A percentile compares a stretch with the other conserved stretches of the same genome.
These are phyloP conservation scores for Pharus latifolius DNA, from an alignment of 176 grass and related monocot species.

Conservation along the genomic window DNA sequence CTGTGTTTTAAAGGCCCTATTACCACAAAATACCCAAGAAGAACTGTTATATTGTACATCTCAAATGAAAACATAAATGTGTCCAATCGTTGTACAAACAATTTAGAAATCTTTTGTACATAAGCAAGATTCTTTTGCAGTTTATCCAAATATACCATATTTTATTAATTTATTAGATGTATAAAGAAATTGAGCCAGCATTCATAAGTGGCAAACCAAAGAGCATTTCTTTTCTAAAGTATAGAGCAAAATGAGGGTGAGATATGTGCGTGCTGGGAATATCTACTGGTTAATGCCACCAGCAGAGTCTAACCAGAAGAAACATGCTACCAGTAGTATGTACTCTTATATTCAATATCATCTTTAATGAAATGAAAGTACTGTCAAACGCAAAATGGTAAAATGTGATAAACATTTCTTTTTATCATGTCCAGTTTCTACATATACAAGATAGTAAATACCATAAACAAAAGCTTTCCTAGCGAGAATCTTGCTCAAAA, in stretches of 20 bases:
- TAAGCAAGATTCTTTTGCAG: not conserved
- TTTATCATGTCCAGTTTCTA: not conserved
- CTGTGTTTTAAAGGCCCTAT: not conserved
- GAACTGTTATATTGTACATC: not conserved
- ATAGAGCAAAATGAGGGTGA: not conserved
- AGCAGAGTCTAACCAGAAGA: not conserved
- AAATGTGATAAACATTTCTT: not conserved
- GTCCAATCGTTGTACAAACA: not conserved
- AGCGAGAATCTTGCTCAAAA: not conserved
- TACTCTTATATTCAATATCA: not conserved
- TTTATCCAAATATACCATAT: not conserved
- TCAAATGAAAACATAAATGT: not conserved
- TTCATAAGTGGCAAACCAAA: not conserved
- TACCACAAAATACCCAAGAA: not conserved
- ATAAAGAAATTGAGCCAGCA: not conserved
- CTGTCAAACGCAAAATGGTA: not conserved
- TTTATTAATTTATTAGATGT: not conserved
- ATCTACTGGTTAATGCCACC: not conserved
- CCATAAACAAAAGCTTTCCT: not conserved
- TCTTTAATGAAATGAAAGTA: not conserved
- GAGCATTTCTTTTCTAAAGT: not conserved
- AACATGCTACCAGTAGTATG: not conserved
- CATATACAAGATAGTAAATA: not conserved
- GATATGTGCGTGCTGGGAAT: not conserved
- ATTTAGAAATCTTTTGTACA: not conserved